A percentile compares a stretch with the other conserved stretches of the same genome.
These are phyloP conservation scores for Umbelopsis sp. DNA, from an alignment of 192 early-diverging fungal genomes.

Conservation along the genomic window DNA sequence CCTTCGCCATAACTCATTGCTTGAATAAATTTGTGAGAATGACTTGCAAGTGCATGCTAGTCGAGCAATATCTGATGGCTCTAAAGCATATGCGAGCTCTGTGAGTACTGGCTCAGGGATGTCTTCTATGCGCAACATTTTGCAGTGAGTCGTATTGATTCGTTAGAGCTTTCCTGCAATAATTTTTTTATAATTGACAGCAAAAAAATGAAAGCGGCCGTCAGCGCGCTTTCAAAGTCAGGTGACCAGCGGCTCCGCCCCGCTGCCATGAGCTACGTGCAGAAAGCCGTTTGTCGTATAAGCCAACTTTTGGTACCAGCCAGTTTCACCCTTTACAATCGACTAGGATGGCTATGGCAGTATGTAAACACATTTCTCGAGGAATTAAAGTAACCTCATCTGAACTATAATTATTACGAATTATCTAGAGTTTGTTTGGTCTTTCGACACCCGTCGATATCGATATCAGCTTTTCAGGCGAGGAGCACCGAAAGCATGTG, in stretches of 20 bases:
- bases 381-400: too few relatives aligned
- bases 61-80: background rate
- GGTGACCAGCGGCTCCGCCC: constrained; percentile 9
- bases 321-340: background rate
- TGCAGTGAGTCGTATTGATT: background rate
- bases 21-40: background rate
- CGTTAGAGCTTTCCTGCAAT: background rate
- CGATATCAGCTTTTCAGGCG: constrained; percentile 79
- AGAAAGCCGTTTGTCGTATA: too few relatives aligned
- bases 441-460: constrained; percentile 86
- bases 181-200: background rate
- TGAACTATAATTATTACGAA: background rate
- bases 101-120: background rate
- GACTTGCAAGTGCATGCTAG: constrained; percentile 11
- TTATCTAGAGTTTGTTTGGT: constrained; percentile 69
- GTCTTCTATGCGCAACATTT: constrained; percentile 7
- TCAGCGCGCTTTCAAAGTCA: background rate
- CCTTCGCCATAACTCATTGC: constrained; percentile 19
- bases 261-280: background rate
- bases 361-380: background rate
- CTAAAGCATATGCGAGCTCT: constrained; percentile 5
- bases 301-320: too few relatives aligned
- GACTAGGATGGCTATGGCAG: constrained; percentile 18
- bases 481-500: constrained; percentile 89
- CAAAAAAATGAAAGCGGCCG: background rate